These are phyloP conservation scores for Oryza glaberrima DNA, from an alignment of 176 grass and related monocot species.

Conservation along the genomic window DNA sequence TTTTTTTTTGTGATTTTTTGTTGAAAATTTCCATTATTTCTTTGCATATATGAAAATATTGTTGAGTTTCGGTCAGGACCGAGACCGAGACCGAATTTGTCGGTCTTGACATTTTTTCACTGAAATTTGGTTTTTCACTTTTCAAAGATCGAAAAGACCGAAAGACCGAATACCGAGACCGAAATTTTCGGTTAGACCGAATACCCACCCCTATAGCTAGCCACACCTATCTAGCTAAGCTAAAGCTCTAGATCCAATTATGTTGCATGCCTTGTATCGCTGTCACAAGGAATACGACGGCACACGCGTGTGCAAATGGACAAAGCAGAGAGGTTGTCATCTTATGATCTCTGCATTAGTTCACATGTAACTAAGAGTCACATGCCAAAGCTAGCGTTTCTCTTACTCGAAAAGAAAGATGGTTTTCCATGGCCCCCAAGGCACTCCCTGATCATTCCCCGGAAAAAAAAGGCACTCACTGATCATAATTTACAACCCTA, in stretches of 20 bases:
- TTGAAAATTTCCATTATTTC: too few relatives aligned
- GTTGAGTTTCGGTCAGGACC: too few relatives aligned
- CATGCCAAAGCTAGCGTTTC: conserved; percentile 20
- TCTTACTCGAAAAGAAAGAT: not conserved
- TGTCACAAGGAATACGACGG: conserved; percentile 10
- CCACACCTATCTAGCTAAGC: not conserved
- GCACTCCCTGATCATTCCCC: not conserved
- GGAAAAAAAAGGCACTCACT: too few relatives aligned
- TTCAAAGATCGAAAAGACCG: too few relatives aligned
- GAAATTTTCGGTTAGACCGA: too few relatives aligned
- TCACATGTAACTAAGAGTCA: conserved; percentile 37
- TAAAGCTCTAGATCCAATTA: not conserved
- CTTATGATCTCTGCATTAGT: conserved; percentile 30
- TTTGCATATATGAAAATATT: too few relatives aligned
- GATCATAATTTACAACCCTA: conserved; percentile 10
- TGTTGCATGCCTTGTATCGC: not conserved
- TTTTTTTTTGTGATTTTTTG: too few relatives aligned
- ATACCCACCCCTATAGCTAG: not conserved
- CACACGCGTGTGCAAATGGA: conserved; percentile 30
- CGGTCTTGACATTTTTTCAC: too few relatives aligned
- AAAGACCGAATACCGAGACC: too few relatives aligned
- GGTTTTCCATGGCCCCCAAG: not conserved
- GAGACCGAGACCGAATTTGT: too few relatives aligned
- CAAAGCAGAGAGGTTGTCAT: conserved; percentile 10
- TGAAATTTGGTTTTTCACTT: too few relatives aligned